Evolutionary conservation across 306 rosid species (phyloP).

Genomic region (Vigna unguiculata): DNA sequence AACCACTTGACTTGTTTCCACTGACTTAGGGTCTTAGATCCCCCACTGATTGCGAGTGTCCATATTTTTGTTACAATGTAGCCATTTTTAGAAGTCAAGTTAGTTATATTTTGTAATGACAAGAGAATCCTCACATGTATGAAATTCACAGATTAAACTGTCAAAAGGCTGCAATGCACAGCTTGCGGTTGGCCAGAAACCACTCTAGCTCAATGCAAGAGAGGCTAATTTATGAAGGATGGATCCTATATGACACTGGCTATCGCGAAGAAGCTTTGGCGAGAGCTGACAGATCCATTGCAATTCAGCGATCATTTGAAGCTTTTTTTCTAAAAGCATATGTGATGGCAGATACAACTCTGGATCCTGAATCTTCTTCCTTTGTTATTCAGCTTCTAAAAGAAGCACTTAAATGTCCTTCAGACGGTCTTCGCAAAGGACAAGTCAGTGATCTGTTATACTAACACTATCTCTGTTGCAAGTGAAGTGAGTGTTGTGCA

Average conservation of each 20-base stretch:
- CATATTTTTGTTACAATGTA: slow-evolving; percentile 10
- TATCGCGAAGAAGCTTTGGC: slow-evolving; percentile 71
- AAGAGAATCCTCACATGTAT: slow-evolving; percentile 23
- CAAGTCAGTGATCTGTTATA: slow-evolving; percentile 59
- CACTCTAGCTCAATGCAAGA: slow-evolving; percentile 72
- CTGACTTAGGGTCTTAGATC: too few species aligned
- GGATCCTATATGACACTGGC: slow-evolving; percentile 89
- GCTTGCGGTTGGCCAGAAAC: slow-evolving; percentile 81
- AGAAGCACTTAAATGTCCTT: slow-evolving; percentile 88
- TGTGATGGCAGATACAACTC: slow-evolving; percentile 69
- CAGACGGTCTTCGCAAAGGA: slow-evolving; percentile 92
- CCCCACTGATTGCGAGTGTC: background rate
- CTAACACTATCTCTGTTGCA: background rate
- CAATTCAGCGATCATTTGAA: slow-evolving; percentile 78
- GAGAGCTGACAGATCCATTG: slow-evolving; percentile 70
- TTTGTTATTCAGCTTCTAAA: slow-evolving; percentile 69
- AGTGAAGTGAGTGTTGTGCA: slow-evolving; percentile 16
- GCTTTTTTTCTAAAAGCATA: slow-evolving; percentile 85
- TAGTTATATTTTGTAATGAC: slow-evolving; percentile 15
- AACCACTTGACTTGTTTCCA: too few species aligned
- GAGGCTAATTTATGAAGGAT: slow-evolving; percentile 86
- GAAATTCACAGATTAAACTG: slow-evolving; percentile 66
- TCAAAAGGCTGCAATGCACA: slow-evolving; percentile 84
- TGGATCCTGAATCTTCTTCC: slow-evolving; percentile 67
- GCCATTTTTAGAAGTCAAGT: slow-evolving; percentile 12